Percentiles rank a stretch among this genome's conserved stretches.
These are phyloP conservation scores for Prunus armeniaca DNA, from an alignment of 306 rosid species.

Conservation along the genomic window DNA sequence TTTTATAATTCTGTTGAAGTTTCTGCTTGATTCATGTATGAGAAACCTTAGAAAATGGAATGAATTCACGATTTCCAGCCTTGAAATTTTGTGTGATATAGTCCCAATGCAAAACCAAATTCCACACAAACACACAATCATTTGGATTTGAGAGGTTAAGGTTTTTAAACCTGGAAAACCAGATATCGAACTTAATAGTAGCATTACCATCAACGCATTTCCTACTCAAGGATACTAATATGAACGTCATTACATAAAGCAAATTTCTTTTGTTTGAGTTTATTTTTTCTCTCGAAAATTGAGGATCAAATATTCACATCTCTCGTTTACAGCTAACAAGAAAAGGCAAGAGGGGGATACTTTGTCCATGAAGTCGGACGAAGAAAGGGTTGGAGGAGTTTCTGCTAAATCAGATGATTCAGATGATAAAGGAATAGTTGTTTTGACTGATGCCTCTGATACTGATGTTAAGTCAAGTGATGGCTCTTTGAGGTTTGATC, in stretches of 20 bases:
- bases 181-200: not conserved
- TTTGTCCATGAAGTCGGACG: slow-evolving; percentile 62
- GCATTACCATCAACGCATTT: not conserved
- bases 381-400: slow-evolving; percentile 49
- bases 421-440: slow-evolving; percentile 45
- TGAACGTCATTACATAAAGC: not conserved
- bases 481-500: slow-evolving; percentile 37
- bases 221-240: not conserved
- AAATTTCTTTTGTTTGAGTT: not conserved
- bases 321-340: slow-evolving; percentile 57
- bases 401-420: slow-evolving; percentile 43
- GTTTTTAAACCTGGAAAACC: not conserved
- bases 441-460: slow-evolving; percentile 49
- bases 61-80: not conserved
- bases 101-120: not conserved
- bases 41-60: not conserved
- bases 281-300: not conserved
- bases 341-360: slow-evolving; percentile 53
- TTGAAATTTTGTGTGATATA: not conserved
- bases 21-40: not conserved
- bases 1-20: not conserved
- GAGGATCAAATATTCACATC: not conserved
- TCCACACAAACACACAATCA: not conserved
- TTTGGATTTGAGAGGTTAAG: slow-evolving; percentile 7
- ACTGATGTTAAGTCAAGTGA: slow-evolving; percentile 44